Evolutionary conservation across 345 rosid species (phyloP), one percentile per base, ranked within the genome.

Genomic region (Garcia nutans): DNA sequence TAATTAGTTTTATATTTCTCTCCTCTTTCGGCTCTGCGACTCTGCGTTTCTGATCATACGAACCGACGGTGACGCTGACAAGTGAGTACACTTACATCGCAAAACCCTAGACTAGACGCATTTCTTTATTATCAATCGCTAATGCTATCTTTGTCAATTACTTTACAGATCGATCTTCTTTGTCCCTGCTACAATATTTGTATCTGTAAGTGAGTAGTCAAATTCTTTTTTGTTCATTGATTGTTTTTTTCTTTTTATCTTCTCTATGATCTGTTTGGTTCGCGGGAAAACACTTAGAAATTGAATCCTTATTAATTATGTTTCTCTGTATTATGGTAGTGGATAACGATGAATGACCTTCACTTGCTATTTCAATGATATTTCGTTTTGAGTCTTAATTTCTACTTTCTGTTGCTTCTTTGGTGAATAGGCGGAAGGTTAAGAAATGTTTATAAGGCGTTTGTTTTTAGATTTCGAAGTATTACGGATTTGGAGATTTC

Each of bases 261-360:
- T 16, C 65, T 13, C 26, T 37, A 2, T 44, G 22, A 28, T 59
- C 73, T 76, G 78, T 45, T n/a, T 75, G 66, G 50, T 68, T 58
- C 31, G 22, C 45, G 24, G 10, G 72, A 67, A 57, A 67, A 44
- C 23, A 28, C 24, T 41, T 26, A 2, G 42, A 26, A 50, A 49
- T 49, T 68, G 71, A 13, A 10, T 15, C 11, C 12, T 23, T 58
- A 4, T 15, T 28, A 44, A 8, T 61, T 15, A 41, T 22, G 4
- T 20, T 15, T 10, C 17, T 68, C 41, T 26, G 1, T 7, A 5
- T 70, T 20, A n/a, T 26, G 28, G 8, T 56, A 8, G 19, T 33
- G 16, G 15, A 5, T 16, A 15, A 24, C 37, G 41, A 5, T 20
- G 50, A n/a, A n/a, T 8, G 50, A 2, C 6, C 24, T 20, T n/a